phyloP scores from a whole-genome alignment of 2,329 filamentous ascomycete species.

The Microcera coccophila region DNA sequence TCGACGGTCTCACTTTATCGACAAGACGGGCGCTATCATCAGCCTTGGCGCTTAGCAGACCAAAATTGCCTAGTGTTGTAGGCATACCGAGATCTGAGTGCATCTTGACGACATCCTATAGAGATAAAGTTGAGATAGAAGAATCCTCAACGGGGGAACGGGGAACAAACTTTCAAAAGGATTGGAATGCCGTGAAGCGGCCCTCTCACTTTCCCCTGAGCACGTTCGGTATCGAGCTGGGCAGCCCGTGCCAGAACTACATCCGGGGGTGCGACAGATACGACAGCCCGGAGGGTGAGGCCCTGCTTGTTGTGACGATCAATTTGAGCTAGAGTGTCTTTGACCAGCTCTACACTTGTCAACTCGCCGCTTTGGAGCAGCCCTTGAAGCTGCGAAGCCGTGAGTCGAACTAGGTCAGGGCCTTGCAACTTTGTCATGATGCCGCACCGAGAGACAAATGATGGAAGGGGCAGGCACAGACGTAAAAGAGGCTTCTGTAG shows the following conservation, averaged over 20 bases:
- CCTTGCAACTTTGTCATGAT: too few species aligned
- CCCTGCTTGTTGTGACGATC: slow-evolving; percentile 1
- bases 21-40: slow-evolving; percentile 1
- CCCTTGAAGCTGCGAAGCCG: too few species aligned
- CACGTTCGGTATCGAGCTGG: slow-evolving; percentile 1
- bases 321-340: slow-evolving; percentile 1
- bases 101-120: not conserved
- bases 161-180: slow-evolving; percentile 4
- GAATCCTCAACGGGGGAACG: not conserved
- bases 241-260: not conserved
- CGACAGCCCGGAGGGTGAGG: slow-evolving; percentile 1
- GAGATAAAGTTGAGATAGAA: not conserved
- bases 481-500: too few species aligned
- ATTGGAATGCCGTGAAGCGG: slow-evolving; percentile 5
- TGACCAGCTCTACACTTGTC: too few species aligned
- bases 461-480: too few species aligned
- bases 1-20: too few species aligned
- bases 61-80: slow-evolving; percentile 1
- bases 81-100: not conserved
- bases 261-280: not conserved
- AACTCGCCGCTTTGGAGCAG: too few species aligned
- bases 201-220: not conserved
- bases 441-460: too few species aligned
- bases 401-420: too few species aligned
- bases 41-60: slow-evolving; percentile 1